Evolutionary conservation across 371 early-diverging fungal species (phyloP).

Genomic region (Saksenaea oblongispora): DNA sequence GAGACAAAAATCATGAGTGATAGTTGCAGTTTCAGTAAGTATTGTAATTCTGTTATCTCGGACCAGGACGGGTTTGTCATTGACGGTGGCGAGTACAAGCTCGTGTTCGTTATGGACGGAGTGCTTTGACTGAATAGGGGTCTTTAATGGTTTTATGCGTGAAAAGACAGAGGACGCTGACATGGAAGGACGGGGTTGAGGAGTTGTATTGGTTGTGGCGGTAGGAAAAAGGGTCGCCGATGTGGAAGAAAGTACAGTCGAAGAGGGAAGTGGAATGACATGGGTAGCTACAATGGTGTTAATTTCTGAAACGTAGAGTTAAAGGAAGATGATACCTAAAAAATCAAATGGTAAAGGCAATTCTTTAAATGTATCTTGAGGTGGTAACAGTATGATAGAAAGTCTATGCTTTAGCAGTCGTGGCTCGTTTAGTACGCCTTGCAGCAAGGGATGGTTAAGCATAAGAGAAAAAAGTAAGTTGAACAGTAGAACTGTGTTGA

Average conservation of each 20-base stretch:
- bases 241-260: background rate
- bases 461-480: too few relatives aligned
- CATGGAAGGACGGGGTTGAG: constrained; percentile 7
- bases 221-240: constrained; percentile 10
- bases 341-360: constrained; percentile 18
- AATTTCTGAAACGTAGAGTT: background rate
- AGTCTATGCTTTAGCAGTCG: constrained; percentile 10
- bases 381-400: constrained; percentile 32
- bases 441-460: background rate
- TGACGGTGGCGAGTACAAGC: constrained; percentile 13
- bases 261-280: constrained; percentile 19
- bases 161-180: constrained; percentile 21
- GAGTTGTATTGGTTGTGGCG: background rate
- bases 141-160: constrained; percentile 16
- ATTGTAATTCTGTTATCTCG: constrained; percentile 11
- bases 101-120: constrained; percentile 1
- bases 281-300: constrained; percentile 19
- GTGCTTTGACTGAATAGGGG: constrained; percentile 1
- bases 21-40: constrained; percentile 2
- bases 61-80: constrained; percentile 12
- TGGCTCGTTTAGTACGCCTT: constrained; percentile 19
- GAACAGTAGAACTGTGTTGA: too few relatives aligned
- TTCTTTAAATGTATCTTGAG: constrained; percentile 9
- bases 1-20: constrained; percentile 7
- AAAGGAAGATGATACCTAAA: constrained; percentile 20